These are phyloP conservation scores for Saccharomycopsis sp. DNA, from an alignment of 805 yeast genomes.

Conservation along the genomic window DNA sequence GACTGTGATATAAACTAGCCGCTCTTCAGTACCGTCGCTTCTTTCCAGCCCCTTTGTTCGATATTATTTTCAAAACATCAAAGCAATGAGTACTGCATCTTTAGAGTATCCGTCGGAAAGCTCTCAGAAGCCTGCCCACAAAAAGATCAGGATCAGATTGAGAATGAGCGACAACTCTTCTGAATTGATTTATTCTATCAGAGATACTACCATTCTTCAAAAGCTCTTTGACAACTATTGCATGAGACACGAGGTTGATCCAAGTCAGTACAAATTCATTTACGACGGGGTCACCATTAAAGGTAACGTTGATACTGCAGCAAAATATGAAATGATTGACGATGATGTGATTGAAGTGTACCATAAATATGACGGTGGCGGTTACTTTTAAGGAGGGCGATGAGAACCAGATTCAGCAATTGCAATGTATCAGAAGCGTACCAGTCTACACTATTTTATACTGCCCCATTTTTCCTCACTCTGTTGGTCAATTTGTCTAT, in stretches of 20 bases:
- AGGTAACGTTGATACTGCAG: conserved; percentile 9
- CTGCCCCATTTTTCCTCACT: not conserved
- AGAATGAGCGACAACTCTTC: conserved; percentile 16
- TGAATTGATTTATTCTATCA: conserved; percentile 17
- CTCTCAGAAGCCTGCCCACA: not conserved
- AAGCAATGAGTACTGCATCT: not conserved
- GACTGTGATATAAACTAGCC: not conserved
- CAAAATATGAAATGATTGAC: conserved; percentile 13
- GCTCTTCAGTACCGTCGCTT: not conserved
- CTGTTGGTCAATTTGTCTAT: no score
- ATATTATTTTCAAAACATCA: not conserved
- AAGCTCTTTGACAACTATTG: conserved; percentile 17
- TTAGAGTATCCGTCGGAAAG: not conserved
- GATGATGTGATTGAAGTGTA: conserved; percentile 16
- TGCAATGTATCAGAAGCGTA: not conserved
- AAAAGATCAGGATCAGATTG: conserved; percentile 13
- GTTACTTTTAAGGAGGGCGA: not conserved
- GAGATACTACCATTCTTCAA: conserved; percentile 5
- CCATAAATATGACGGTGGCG: conserved; percentile 14
- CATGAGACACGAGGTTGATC: conserved; percentile 14
- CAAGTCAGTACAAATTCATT: conserved; percentile 8
- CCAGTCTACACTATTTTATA: not conserved
- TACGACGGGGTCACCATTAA: conserved; percentile 12
- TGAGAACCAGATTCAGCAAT: not conserved
- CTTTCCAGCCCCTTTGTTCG: not conserved